phyloP scores from a whole-genome alignment of 129 eudicot genomes.

The Helichrysum umbraculigerum region DNA sequence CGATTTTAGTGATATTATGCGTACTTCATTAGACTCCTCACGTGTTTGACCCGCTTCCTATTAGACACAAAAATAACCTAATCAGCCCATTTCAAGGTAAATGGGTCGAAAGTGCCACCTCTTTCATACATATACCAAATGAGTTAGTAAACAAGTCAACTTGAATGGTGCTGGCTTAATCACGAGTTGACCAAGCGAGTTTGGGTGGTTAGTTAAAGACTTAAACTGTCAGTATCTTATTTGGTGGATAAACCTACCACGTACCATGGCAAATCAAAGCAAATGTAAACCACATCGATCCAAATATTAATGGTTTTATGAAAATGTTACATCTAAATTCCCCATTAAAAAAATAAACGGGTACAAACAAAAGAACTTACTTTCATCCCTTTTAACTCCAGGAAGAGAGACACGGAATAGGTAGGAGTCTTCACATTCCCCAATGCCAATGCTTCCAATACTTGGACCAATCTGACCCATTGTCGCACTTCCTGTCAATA shows the following conservation, averaged over 20 bases:
- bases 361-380: constrained; percentile 40
- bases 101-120: not conserved
- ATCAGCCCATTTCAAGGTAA: not conserved
- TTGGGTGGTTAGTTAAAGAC: not conserved
- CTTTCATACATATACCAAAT: not conserved
- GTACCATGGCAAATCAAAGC: too few relatives aligned
- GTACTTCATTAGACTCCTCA: not conserved
- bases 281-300: not conserved
- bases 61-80: not conserved
- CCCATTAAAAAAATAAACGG: not conserved
- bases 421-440: constrained; percentile 77
- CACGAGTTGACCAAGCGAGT: too few relatives aligned
- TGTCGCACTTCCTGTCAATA: constrained; percentile 75
- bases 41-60: not conserved
- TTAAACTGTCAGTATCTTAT: too few relatives aligned
- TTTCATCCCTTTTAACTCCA: constrained; percentile 89
- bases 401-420: constrained; percentile 91
- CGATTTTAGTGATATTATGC: not conserved
- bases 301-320: not conserved
- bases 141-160: not conserved
- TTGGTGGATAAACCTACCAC: too few relatives aligned
- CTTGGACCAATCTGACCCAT: constrained; percentile 62
- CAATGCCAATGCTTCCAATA: constrained; percentile 70
- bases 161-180: not conserved
- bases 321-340: not conserved